Evolutionary conservation across 225 moss, liverwort and hornwort genomes (phyloP).

Genomic region (Pleurozium schreberi): DNA sequence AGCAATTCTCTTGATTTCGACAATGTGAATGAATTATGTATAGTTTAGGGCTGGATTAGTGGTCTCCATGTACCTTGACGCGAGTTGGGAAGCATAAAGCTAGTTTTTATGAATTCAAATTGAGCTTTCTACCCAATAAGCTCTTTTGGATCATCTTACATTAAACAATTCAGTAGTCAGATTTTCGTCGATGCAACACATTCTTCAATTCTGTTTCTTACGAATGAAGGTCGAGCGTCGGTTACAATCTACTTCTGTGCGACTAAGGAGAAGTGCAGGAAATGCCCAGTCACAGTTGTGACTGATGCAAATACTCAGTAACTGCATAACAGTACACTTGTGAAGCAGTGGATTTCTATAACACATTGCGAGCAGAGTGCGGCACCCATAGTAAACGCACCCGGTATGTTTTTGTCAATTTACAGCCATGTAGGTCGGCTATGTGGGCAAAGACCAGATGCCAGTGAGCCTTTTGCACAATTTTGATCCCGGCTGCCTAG

Average conservation of each 20-base stretch:
- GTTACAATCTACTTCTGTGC: too few relatives aligned
- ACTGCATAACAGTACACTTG: not conserved
- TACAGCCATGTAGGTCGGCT: not conserved
- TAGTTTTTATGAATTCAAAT: accelerated
- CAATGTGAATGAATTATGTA: too few relatives aligned
- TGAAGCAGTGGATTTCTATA: not conserved
- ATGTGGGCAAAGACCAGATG: not conserved
- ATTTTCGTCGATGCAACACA: too few relatives aligned
- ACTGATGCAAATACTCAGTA: too few relatives aligned
- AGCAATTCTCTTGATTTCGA: too few relatives aligned
- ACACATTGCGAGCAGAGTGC: not conserved
- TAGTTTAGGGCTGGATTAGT: accelerated
- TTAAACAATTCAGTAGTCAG: too few relatives aligned
- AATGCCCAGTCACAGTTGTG: too few relatives aligned
- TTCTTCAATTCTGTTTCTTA: too few relatives aligned
- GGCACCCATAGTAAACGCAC: not conserved
- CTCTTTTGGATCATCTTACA: accelerated
- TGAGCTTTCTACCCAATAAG: accelerated
- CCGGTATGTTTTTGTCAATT: not conserved
- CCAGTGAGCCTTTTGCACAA: not conserved
- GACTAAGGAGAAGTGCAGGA: too few relatives aligned
- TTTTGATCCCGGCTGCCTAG: not conserved
- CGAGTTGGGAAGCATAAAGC: accelerated
- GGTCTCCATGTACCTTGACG: accelerated
- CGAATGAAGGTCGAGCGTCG: too few relatives aligned